Evolutionary conservation across 768 basidiomycete species (phyloP), one percentile per base, ranked within the genome.

Genomic region (Suillus fuscotomentosus): DNA sequence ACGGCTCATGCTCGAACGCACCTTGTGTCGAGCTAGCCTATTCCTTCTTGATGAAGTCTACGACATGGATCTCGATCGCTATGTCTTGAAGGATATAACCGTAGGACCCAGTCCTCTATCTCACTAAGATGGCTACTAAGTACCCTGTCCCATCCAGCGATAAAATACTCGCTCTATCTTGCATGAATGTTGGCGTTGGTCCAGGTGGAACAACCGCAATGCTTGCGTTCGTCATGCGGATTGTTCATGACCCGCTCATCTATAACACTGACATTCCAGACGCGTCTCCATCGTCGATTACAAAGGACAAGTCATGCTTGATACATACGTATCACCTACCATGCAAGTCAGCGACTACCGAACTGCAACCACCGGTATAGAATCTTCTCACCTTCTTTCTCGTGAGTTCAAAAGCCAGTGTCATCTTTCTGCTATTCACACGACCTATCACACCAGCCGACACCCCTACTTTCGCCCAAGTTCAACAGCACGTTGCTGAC

Each of bases 171-270:
- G 82, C 87, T 8, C 73, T 92, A 50, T 84, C 89, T 17, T 91
- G 87, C 67, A 79, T 81, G 60, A 87, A 86, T 67, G 88, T 92
- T n/a, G 92, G 92, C 14, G 88, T 90, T 43, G 91, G 91, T 36
- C 88, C 89, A 20, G 91, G 91, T 3, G 92, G 92, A 8, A 88
- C 88, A 17, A 94, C 92, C 2, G 84, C 88, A 45, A 90, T 94
- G 87, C 80, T 94, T 42, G 92, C 91, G 92, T 92, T 78, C 67
- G 88, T 82, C 50, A 60, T 61, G 39, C 11, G 20, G 27, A 13
- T 59, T 22, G 1, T 59, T 62, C 31, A 43, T 60, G 48, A 34
- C 66, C 62, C 62, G 43, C 50, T 38, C 43, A 5, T 56, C 59
- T 60, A 54, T 51, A 38, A 34, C 62, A 10, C 64, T 43, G 41